Base-by-base conservation (phyloP, 306 rosid genomes). In the Abrus pulchellus region DNA sequence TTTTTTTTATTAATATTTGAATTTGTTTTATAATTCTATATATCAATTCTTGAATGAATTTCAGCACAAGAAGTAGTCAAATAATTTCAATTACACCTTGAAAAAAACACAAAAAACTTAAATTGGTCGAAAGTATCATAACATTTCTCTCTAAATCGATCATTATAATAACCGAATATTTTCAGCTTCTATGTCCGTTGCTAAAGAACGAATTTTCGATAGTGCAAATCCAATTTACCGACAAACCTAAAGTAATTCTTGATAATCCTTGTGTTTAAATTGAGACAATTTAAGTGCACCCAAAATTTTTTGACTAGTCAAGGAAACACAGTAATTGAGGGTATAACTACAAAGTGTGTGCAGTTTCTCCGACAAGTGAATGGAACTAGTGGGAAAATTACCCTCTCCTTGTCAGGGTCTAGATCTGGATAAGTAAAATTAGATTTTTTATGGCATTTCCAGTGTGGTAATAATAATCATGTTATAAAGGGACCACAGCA, bases 401-500 rank as follows among this genome's bases (percentile, higher is more conserved):
- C 76, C 82, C 65, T 32, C 14, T 74, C 50, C n/a, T 61, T 65
- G 72, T 72, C 72, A 61, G 80, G 11, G 4, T 34, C 53, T 74
- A 33, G 10, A 45, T 45, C 49, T 1, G n/a, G 9, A 47, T 55
- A 32, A 79, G 69, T 68, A 59, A 76, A 74, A 75, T 54, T 36
- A 41, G 66, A 67, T 36, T 40, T 57, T 20, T 60, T 8, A 68
- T 60, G 67, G 14, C 53, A 40, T 40, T 76, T 20, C 20, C 20
- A 20, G 20, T 9, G 29, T 3, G 34, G 13, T 62, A 2, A 38
- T 47, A 52, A 72, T 66, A 64, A 63, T 80, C 60, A 84, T 80
- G 72, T 38, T 11, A 47, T 45, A 38, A 65, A 34, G 87, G 90
- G 89, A 86, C 86, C 87, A 80, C 85, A 82, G 80, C 65, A 62